Conservation (phyloP, 2,329 filamentous ascomycete genomes). For the Periconia sp. region DNA sequence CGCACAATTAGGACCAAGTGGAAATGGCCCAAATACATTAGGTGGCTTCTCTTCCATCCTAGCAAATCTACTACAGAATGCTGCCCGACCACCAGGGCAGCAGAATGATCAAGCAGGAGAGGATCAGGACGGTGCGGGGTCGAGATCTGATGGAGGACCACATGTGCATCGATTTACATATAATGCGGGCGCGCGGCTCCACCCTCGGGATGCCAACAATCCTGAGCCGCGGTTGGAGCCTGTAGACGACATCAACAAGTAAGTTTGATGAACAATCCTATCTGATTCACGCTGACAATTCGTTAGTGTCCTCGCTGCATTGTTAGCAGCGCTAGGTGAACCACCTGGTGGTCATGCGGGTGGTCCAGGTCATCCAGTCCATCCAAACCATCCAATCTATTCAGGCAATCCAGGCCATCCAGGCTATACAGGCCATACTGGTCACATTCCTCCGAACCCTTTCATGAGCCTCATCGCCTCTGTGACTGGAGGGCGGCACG, state of each 20-base stretch:
- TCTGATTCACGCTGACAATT: constrained; percentile 19
- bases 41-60: constrained; percentile 55
- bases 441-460: constrained; percentile 35
- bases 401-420: constrained; percentile 7
- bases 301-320: constrained; percentile 36
- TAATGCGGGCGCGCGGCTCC: constrained; percentile 46
- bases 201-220: constrained; percentile 58
- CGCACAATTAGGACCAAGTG: constrained; percentile 19
- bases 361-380: not conserved
- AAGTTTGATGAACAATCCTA: constrained; percentile 16
- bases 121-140: constrained; percentile 14
- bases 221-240: constrained; percentile 56
- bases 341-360: constrained; percentile 20
- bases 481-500: constrained; percentile 53
- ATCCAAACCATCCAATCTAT: constrained; percentile 1
- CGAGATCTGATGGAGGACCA: constrained; percentile 19
- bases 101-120: constrained; percentile 13
- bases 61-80: constrained; percentile 50
- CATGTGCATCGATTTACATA: constrained; percentile 37
- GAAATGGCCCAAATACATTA: constrained; percentile 33
- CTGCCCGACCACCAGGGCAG: constrained; percentile 17
- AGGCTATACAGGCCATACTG: not conserved
- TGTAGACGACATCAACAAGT: constrained; percentile 57
- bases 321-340: constrained; percentile 43
- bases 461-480: constrained; percentile 53